Conservation (phyloP, 805 yeast species). For the Naumovozyma castellii region DNA sequence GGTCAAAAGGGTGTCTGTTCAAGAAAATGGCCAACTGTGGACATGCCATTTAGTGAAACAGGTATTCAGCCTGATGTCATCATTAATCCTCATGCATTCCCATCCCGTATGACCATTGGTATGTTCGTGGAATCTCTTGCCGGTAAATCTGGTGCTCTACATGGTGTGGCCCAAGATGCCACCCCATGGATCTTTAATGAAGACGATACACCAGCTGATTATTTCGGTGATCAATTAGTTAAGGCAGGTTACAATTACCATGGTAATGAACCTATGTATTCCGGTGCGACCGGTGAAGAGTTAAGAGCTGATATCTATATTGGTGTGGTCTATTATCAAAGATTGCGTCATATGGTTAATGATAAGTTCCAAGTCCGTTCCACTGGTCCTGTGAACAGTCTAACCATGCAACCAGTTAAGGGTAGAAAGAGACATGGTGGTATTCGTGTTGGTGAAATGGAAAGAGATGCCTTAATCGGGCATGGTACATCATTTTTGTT, state of each 20-base stretch:
- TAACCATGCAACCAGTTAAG: slow-evolving; percentile 98
- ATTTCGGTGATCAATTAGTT: slow-evolving; percentile 85
- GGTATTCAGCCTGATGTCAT: slow-evolving; percentile 97
- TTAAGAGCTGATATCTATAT: slow-evolving; percentile 90
- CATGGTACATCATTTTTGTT: slow-evolving; percentile 93
- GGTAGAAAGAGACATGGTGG: slow-evolving; percentile 99
- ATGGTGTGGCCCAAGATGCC: slow-evolving; percentile 93
- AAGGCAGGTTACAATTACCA: slow-evolving; percentile 92
- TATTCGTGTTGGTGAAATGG: slow-evolving; percentile 99
- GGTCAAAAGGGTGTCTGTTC: slow-evolving; percentile 99
- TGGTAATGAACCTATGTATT: slow-evolving; percentile 98
- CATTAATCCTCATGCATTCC: slow-evolving; percentile 98
- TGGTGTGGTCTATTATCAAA: slow-evolving; percentile 95
- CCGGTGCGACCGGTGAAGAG: slow-evolving; percentile 98
- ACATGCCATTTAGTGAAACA: slow-evolving; percentile 92
- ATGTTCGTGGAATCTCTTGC: slow-evolving; percentile 98
- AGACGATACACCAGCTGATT: slow-evolving; percentile 91
- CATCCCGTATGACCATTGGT: slow-evolving; percentile 99
- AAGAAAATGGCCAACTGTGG: slow-evolving; percentile 93
- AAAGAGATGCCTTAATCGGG: slow-evolving; percentile 96
- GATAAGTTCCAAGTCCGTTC: slow-evolving; percentile 99
- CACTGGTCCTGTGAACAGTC: slow-evolving; percentile 93
- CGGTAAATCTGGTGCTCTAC: slow-evolving; percentile 98
- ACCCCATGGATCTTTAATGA: slow-evolving; percentile 95
- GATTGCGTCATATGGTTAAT: slow-evolving; percentile 98